phyloP scores from a whole-genome alignment of 768 basidiomycete species.

The Tricholoma saponaceum region DNA sequence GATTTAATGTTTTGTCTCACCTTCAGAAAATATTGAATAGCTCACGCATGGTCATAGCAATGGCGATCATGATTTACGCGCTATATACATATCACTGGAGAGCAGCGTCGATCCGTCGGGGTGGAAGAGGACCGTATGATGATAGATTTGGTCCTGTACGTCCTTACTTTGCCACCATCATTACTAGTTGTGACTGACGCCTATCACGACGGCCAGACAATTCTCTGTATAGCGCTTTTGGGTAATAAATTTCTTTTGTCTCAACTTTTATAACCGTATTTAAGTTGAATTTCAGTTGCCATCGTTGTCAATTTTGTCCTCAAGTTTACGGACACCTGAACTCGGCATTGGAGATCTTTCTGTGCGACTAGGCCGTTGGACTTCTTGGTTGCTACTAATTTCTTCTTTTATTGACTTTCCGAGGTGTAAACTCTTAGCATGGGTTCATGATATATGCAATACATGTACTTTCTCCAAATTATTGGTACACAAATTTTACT shows the following conservation, averaged over 20 bases:
- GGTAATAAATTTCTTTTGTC: slow-evolving; percentile 37
- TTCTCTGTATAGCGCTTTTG: slow-evolving; percentile 79
- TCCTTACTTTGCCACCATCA: slow-evolving; percentile 15
- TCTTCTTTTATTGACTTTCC: not conserved
- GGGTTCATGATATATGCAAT: not conserved
- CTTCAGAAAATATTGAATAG: slow-evolving; percentile 4
- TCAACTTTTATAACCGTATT: not conserved
- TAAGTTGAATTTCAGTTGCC: slow-evolving; percentile 51
- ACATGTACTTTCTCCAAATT: not conserved
- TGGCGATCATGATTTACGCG: slow-evolving; percentile 97
- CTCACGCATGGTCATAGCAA: slow-evolving; percentile 49
- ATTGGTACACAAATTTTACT: not conserved
- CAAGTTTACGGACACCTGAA: slow-evolving; percentile 55
- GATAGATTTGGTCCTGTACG: slow-evolving; percentile 92
- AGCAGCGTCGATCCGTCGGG: slow-evolving; percentile 85
- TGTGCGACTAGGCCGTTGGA: not conserved
- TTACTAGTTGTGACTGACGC: not conserved
- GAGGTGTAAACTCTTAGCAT: not conserved
- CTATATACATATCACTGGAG: slow-evolving; percentile 96
- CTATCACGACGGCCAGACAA: slow-evolving; percentile 48
- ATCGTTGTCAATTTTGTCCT: slow-evolving; percentile 83
- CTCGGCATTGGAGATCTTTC: not conserved
- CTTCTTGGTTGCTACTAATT: not conserved
- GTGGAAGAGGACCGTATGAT: slow-evolving; percentile 94
- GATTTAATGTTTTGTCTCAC: slow-evolving; percentile 5